Evolutionary conservation across 345 rosid genomes (phyloP), one percentile per base, ranked within the genome.

Genomic region (Fremontodendron californicum): DNA sequence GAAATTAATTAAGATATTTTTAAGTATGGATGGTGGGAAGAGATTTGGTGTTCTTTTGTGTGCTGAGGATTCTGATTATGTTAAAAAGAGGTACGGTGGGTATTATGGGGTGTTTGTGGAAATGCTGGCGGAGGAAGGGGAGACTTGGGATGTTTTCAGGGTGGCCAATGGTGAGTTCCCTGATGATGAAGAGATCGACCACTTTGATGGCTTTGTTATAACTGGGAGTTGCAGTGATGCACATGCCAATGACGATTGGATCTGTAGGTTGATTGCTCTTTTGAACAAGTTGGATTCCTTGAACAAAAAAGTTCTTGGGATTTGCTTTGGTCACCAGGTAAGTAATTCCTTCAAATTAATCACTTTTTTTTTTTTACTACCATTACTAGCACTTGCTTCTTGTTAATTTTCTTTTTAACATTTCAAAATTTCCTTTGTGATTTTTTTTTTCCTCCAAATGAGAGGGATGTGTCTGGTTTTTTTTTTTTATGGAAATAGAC

Each of bases 321-420:
- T 91, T 65, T 89, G 96, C 84, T 91, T 91, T 63, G 93, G 96
- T 18, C 92, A 87, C 73, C 92, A 91, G 96, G 96, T 91, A 85
- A 19, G 96, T 91, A 85, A 19, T 40, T 58, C 0, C 7, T 2
- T 73, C 0, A 7, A 15, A 9, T 45, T 35, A 0, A 19, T 35
- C 40, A 6, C 18, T 48, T 25, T 15, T 31, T 7, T 25, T 40
- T 25, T n/a, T 27, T 7, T 10, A 3, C 0, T 6, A 0, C 45
- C 3, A 23, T 12, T 43, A 39, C 40, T 23, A 2, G 2, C 9
- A 13, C 1, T 7, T 65, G 23, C 23, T 42, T 9, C 25, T 52
- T 66, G 21, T 51, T 55, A 15, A 46, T 16, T 48, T 42, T 13
- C 57, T 11, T 69, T 77, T 67, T 23, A 9, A 43, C 35, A 21